phyloP scores from a whole-genome alignment of 805 yeast genomes.

The Hanseniaspora valbyensis region DNA sequence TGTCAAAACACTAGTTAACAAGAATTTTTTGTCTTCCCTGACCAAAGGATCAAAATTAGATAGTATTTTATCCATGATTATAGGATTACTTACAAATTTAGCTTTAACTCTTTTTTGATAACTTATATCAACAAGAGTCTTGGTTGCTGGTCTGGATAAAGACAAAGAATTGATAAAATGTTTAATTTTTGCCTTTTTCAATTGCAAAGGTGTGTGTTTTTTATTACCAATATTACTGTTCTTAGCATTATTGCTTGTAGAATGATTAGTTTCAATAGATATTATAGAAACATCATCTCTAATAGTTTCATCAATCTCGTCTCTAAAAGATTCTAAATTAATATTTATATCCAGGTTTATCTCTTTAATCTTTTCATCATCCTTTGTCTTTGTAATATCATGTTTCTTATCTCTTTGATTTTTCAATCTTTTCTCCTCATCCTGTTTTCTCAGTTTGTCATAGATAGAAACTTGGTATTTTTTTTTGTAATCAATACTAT shows the following conservation, averaged over 20 bases:
- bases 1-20: constrained; percentile 36
- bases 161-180: constrained; percentile 5
- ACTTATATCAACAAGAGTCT: neutral
- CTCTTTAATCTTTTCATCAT: no score
- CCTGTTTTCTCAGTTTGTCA: constrained; percentile 1
- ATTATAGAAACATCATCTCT: neutral
- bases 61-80: neutral
- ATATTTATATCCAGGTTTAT: no score
- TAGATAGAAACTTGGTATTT: constrained; percentile 1
- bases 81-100: neutral
- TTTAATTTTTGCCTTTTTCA: neutral
- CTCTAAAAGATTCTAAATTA: no score
- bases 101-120: neutral
- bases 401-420: neutral
- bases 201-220: neutral
- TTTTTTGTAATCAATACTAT: neutral
- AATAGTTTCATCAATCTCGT: neutral
- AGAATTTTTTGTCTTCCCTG: constrained; percentile 27
- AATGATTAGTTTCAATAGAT: neutral
- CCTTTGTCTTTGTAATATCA: neutral
- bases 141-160: neutral
- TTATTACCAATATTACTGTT: no score
- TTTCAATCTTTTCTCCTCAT: neutral
- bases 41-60: neutral
- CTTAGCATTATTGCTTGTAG: neutral